Percentiles rank a stretch among this genome's conserved stretches.
These are phyloP conservation scores for Ophiocordyceps sinensis DNA, from an alignment of 2,329 filamentous ascomycete genomes.

Conservation along the genomic window DNA sequence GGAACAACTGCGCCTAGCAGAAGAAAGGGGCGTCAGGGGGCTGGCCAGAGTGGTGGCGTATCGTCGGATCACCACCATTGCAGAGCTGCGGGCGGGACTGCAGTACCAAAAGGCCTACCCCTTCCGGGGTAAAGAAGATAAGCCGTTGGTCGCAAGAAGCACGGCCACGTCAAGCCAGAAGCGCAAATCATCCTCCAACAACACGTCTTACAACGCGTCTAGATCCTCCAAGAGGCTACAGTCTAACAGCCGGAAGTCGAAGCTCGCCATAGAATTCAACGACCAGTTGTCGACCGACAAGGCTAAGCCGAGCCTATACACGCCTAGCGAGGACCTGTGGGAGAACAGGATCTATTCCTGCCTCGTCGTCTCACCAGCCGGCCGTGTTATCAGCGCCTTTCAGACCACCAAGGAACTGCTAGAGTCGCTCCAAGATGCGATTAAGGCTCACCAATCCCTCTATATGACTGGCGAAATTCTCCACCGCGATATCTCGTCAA, in stretches of 20 bases:
- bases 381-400: constrained; percentile 10
- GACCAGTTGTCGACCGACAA: no score
- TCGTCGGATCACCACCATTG: constrained; percentile 5
- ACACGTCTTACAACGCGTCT: constrained; percentile 3
- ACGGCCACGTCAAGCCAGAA: not conserved
- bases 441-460: constrained; percentile 21
- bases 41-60: constrained; percentile 6
- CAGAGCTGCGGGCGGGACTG: constrained; percentile 4
- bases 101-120: constrained; percentile 1
- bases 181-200: constrained; percentile 2
- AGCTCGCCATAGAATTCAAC: no score
- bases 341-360: not conserved
- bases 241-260: constrained; percentile 4
- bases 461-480: constrained; percentile 10
- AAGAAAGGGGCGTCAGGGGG: constrained; percentile 5
- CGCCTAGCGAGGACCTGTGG: constrained; percentile 4
- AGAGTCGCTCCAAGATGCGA: constrained; percentile 16
- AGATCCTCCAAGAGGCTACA: constrained; percentile 3
- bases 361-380: constrained; percentile 4
- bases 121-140: constrained; percentile 4
- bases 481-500: constrained; percentile 2
- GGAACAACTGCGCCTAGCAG: constrained; percentile 4
- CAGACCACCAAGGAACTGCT: constrained; percentile 16
- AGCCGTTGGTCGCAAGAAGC: not conserved
- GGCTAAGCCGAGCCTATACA: no score